Evolutionary conservation across 2,329 filamentous ascomycete species (phyloP).

Genomic region (Alternaria dauci): DNA sequence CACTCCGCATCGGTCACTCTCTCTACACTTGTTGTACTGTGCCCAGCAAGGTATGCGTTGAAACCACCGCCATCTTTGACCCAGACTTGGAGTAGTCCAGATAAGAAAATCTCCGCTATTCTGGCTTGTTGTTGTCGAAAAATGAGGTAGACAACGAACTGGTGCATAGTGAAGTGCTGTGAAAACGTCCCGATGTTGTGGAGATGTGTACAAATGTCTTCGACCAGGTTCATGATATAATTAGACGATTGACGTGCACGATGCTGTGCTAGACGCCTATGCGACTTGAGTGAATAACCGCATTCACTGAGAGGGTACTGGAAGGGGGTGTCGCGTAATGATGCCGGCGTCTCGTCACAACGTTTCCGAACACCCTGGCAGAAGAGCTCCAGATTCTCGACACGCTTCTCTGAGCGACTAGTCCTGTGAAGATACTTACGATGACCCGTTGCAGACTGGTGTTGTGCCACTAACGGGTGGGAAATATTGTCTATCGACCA

Average conservation of each 20-base stretch:
- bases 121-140: constrained; percentile 32
- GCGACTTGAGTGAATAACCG: constrained; percentile 36
- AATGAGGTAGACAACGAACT: constrained; percentile 39
- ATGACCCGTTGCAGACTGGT: constrained; percentile 20
- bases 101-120: constrained; percentile 44
- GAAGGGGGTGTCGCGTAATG: constrained; percentile 24
- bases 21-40: constrained; percentile 31
- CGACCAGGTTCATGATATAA: constrained; percentile 43
- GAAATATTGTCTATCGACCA: constrained; percentile 35
- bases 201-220: constrained; percentile 36
- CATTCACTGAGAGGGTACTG: constrained; percentile 35
- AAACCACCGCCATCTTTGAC: constrained; percentile 38
- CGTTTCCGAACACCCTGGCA: constrained; percentile 28
- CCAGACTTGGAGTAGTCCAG: constrained; percentile 40
- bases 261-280: constrained; percentile 32
- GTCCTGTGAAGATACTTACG: constrained; percentile 38
- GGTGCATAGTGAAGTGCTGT: constrained; percentile 38
- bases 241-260: constrained; percentile 34
- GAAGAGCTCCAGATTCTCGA: constrained; percentile 25
- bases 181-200: constrained; percentile 4
- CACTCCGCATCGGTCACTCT: constrained; percentile 26
- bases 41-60: constrained; percentile 40
- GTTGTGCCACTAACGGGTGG: constrained; percentile 1
- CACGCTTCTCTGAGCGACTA: constrained; percentile 24
- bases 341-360: constrained; percentile 18